Base-by-base conservation (phyloP, 2,329 filamentous ascomycete species). In the Aspergillus spinulosporus region DNA sequence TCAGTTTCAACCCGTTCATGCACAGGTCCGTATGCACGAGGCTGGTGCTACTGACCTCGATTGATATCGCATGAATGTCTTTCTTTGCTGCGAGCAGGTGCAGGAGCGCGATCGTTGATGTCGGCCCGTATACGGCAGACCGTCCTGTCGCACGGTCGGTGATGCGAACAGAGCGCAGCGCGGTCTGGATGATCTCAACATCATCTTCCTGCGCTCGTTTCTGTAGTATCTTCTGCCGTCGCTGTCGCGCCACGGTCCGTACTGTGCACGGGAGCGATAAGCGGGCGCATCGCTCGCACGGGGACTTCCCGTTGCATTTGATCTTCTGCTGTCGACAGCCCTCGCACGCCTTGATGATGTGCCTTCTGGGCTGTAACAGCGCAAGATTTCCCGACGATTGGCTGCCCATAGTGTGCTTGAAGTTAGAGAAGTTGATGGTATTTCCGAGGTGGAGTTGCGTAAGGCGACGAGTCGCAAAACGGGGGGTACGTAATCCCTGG, bases 341-440 rank as follows among this genome's bases (percentile, higher is more conserved):
- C 14, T 52, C 50, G 31, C 50, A 52, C 21, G 50, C 50, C 34
- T 52, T 52, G n/a, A 21, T 7, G 32, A 52, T 43, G 34, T 52
- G 50, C 11, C 42, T 9, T 7, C 50, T 5, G 8, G 44, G 44
- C 28, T 46, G 44, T 3, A n/a, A 11, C n/a, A 32, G 15, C n/a
- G 39, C 29, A 3, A n/a, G 21, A 15, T 15, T n/a, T 12, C 12
- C 42, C 21, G 44, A 46, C 15, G 44, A 46, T 14, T 46, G 28
- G 44, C 44, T 42, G 39, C n/a, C 6, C 39, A 42, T 42, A 12
- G 11, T 37, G 34, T 12, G 34, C 6, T 37, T 37, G 34, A 37
- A 12, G 34, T 11, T 37, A 8, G 32, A 7, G 34, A 12, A 12
- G 34, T 4, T 37, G 34, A 12, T 11, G 6, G 34, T 37, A 37